Base-by-base conservation (phyloP, 305 asterid species). In the Fraxinus angustifolia region DNA sequence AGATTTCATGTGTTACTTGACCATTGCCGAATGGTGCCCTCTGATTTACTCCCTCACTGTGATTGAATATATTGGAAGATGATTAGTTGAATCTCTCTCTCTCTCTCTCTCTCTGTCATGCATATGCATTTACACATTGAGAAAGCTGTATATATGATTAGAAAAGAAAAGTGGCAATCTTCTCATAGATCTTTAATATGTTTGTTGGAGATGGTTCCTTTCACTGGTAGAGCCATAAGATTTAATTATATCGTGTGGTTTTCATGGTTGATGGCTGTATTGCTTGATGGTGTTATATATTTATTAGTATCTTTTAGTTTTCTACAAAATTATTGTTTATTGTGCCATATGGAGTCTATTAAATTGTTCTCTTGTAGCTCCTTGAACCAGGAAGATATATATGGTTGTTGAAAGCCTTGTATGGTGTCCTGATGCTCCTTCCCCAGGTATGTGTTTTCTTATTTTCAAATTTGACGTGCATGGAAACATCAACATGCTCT, bases 341-440 rank as follows among this genome's bases (percentile, higher is more conserved):
- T 62, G 30, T 53, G 80, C 45, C 11, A 3, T 76, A 72, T 77
- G 75, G 68, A 78, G 79, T 75, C 60, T 71, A 21, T 77, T 76
- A 74, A 78, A 48, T 79, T 58, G 50, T 75, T 88, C 77, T 80
- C 4, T 84, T 88, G 90, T 94, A 96, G 99, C 98, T 96, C 86
- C 98, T 96, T 77, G 99, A 96, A 87, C 99, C 99, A 38, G 97
- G 93, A 87, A 93, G 97, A 86, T 95, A 93, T 42, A 90, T 87
- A 67, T 94, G 98, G 98, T 87, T 96, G 91, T 86, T 93, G 90
- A 94, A 96, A 91, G 97, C 97, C 82, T 83, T 96, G 83, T 93
- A 94, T 87, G 99, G 99, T 76, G 97, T 96, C 83, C 90, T 94
- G 65, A 94, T 96, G 99, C 84, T 96, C 77, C 97, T 96, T 86